Conservation (phyloP, 345 rosid species). For the Jatropha curcas region DNA sequence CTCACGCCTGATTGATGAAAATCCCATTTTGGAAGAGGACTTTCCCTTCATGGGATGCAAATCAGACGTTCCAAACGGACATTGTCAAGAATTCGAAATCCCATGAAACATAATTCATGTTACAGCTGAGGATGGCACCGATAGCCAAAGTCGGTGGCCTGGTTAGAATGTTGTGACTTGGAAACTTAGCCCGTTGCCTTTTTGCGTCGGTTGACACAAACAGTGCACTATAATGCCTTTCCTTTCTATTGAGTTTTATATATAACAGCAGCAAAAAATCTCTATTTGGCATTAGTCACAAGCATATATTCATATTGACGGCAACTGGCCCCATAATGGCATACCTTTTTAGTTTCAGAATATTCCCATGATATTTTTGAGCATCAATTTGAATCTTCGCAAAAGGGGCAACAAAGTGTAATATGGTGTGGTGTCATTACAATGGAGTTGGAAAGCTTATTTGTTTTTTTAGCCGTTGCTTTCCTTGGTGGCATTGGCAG, state of each 20-base stretch:
- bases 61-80: conserved; percentile 28
- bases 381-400: conserved; percentile 52
- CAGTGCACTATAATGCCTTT: conserved; percentile 51
- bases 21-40: conserved; percentile 56
- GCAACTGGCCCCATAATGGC: conserved; percentile 46
- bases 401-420: conserved; percentile 48
- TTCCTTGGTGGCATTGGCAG: conserved; percentile 72
- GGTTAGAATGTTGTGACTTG: conserved; percentile 64
- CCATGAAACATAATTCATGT: conserved; percentile 47
- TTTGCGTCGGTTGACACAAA: conserved; percentile 54
- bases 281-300: conserved; percentile 32
- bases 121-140: conserved; percentile 61
- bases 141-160: conserved; percentile 72
- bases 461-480: conserved; percentile 57
- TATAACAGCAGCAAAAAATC: conserved; percentile 37
- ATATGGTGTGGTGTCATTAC: conserved; percentile 59
- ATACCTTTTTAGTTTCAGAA: conserved; percentile 46
- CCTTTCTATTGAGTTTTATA: conserved; percentile 63
- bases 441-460: conserved; percentile 62
- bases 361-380: conserved; percentile 49
- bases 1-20: conserved; percentile 47
- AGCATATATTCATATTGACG: conserved; percentile 47
- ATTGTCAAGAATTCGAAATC: conserved; percentile 41
- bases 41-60: conserved; percentile 41
- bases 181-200: conserved; percentile 55